Evolutionary conservation across 306 rosid species (phyloP).

Genomic region (Lupinus albus): DNA sequence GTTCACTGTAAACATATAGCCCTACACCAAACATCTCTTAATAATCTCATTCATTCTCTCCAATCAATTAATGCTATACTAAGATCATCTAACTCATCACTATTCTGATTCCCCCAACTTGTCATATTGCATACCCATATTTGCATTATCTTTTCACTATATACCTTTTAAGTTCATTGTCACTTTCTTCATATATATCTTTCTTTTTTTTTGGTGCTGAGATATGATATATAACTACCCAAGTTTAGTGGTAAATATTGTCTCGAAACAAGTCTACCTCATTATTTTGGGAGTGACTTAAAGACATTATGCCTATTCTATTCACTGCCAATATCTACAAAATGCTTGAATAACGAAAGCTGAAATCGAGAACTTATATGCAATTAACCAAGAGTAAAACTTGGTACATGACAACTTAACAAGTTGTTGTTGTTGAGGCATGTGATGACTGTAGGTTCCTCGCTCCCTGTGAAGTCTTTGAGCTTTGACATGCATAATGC

Average conservation of each 20-base stretch:
- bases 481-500: conserved; percentile 80
- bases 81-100: too few species aligned
- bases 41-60: neutral
- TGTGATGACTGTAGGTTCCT: conserved; percentile 95
- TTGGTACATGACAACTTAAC: conserved; percentile 29
- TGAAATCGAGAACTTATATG: neutral
- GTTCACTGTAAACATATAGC: neutral
- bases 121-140: too few species aligned
- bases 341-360: too few species aligned
- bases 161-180: neutral
- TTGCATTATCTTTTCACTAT: too few species aligned
- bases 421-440: conserved; percentile 40
- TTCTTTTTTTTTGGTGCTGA: neutral
- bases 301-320: too few species aligned
- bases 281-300: too few species aligned
- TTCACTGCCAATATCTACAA: too few species aligned
- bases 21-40: neutral
- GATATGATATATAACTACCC: neutral
- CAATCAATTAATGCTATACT: too few species aligned
- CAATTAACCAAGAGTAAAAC: conserved; percentile 17
- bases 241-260: too few species aligned
- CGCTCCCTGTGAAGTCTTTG: conserved; percentile 92
- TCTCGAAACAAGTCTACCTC: too few species aligned
- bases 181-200: neutral
- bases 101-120: too few species aligned